Conservation (phyloP, 495 filamentous ascomycete species). For the Acidiella bohemica region DNA sequence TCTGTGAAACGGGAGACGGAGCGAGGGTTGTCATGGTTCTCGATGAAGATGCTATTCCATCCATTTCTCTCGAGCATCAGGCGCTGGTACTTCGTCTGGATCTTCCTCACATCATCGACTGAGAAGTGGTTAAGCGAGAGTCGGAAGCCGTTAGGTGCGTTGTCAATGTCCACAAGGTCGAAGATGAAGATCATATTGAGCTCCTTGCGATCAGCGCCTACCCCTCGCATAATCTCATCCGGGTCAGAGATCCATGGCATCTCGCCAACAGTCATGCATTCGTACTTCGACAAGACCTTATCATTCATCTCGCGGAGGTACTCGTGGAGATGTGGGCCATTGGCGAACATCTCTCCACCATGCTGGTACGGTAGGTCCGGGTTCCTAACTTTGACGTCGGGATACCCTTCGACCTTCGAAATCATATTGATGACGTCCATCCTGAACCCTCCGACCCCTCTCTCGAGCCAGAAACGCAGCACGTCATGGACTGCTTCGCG, state of each 20-base stretch:
- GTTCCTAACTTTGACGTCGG: slow-evolving; percentile 34
- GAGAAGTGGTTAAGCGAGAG: slow-evolving; percentile 32
- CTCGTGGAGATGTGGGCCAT: slow-evolving; percentile 46
- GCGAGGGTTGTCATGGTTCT: slow-evolving; percentile 34
- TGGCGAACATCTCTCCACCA: slow-evolving; percentile 37
- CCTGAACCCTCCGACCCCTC: slow-evolving; percentile 42
- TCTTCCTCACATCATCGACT: slow-evolving; percentile 30
- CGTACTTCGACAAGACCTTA: slow-evolving; percentile 35
- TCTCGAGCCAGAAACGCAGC: slow-evolving; percentile 41
- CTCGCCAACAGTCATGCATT: slow-evolving; percentile 41
- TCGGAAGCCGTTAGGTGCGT: slow-evolving; percentile 30
- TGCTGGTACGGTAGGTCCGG: slow-evolving; percentile 32
- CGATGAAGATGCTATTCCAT: slow-evolving; percentile 38
- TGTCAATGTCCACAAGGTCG: slow-evolving; percentile 38
- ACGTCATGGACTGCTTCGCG: slow-evolving; percentile 38
- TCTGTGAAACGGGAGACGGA: slow-evolving; percentile 36
- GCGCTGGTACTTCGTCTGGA: slow-evolving; percentile 30
- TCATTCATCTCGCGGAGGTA: slow-evolving; percentile 36
- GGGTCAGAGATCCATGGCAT: slow-evolving; percentile 33
- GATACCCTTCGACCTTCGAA: slow-evolving; percentile 34
- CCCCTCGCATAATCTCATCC: slow-evolving; percentile 35
- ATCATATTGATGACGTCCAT: slow-evolving; percentile 46
- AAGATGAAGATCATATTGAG: slow-evolving; percentile 47
- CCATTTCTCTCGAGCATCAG: slow-evolving; percentile 38
- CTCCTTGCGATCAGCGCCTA: slow-evolving; percentile 32